phyloP scores from a whole-genome alignment of 164 flowering plant species.

The Protea cynaroides region DNA sequence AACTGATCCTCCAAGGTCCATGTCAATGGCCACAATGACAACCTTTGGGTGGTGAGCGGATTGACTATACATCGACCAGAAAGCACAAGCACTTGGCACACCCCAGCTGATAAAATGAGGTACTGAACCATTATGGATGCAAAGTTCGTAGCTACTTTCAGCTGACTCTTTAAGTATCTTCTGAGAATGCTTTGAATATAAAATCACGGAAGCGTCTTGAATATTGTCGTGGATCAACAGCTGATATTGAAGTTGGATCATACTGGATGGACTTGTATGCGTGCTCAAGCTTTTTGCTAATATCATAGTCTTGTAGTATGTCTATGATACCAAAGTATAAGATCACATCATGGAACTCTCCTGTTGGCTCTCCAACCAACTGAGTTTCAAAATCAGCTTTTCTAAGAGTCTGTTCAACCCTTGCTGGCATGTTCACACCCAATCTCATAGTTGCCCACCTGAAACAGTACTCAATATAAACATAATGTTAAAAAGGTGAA shows the following conservation, averaged over 20 bases:
- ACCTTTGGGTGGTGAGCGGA: neutral
- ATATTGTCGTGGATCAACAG: conserved; percentile 73
- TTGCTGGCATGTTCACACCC: conserved; percentile 73
- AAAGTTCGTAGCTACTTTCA: neutral
- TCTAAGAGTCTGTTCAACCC: conserved; percentile 53
- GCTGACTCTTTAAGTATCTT: conserved; percentile 18
- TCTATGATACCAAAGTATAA: conserved; percentile 80
- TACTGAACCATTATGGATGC: neutral
- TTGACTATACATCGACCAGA: neutral
- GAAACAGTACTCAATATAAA: conserved; percentile 6
- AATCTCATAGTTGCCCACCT: conserved; percentile 66
- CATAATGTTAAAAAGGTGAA: conserved; percentile 9
- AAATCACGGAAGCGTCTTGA: conserved; percentile 77
- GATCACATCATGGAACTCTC: conserved; percentile 60
- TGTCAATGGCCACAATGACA: neutral
- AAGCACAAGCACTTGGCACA: neutral
- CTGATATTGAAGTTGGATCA: conserved; percentile 75
- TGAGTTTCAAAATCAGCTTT: conserved; percentile 40
- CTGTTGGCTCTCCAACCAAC: conserved; percentile 63
- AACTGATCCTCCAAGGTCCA: conserved; percentile 2
- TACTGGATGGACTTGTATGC: conserved; percentile 80
- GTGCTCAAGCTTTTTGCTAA: conserved; percentile 82
- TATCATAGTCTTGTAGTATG: conserved; percentile 88
- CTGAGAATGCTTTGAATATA: conserved; percentile 44
- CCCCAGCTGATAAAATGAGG: neutral